Conservation (phyloP, 176 grass and related monocot genomes). For the Alopecurus myosuroides region DNA sequence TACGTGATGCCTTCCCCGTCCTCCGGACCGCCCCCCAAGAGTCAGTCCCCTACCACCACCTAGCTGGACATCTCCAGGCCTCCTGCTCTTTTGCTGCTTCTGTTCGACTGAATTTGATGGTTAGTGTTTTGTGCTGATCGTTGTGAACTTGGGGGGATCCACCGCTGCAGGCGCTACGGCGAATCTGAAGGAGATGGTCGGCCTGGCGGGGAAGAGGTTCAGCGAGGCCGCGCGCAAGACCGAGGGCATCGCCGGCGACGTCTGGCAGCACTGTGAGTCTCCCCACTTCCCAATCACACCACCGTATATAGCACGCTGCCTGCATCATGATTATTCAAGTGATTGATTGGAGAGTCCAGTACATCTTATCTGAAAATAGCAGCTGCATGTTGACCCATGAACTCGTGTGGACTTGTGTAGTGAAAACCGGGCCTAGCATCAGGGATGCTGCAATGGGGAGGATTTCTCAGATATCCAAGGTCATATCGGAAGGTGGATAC, state of each 20-base stretch:
- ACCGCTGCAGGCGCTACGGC: constrained; percentile 14
- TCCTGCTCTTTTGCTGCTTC: not conserved
- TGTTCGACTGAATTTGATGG: not conserved
- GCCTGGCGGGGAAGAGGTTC: constrained; percentile 42
- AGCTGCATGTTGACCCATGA: not conserved
- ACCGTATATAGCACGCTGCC: not conserved
- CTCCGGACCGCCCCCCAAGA: constrained; percentile 26
- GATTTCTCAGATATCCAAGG: constrained; percentile 45
- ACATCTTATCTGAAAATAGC: not conserved
- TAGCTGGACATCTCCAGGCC: not conserved
- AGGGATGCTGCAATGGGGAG: constrained; percentile 42
- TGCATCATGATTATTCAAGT: not conserved
- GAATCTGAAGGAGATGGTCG: constrained; percentile 45
- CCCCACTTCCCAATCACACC: not conserved
- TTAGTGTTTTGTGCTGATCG: not conserved
- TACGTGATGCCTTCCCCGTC: constrained; percentile 37
- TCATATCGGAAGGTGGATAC: constrained; percentile 57
- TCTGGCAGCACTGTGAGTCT: constrained; percentile 55
- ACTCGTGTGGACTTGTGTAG: not conserved
- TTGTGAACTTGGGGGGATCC: not conserved
- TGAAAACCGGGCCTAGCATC: constrained; percentile 51
- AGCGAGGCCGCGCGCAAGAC: constrained; percentile 49
- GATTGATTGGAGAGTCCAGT: no score
- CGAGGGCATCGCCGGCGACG: constrained; percentile 52
- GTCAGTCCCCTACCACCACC: constrained; percentile 13